A percentile compares a stretch with the other conserved stretches of the same genome.
phyloP scores from a whole-genome alignment of 768 basidiomycete genomes.

The Auricularia sp. region DNA sequence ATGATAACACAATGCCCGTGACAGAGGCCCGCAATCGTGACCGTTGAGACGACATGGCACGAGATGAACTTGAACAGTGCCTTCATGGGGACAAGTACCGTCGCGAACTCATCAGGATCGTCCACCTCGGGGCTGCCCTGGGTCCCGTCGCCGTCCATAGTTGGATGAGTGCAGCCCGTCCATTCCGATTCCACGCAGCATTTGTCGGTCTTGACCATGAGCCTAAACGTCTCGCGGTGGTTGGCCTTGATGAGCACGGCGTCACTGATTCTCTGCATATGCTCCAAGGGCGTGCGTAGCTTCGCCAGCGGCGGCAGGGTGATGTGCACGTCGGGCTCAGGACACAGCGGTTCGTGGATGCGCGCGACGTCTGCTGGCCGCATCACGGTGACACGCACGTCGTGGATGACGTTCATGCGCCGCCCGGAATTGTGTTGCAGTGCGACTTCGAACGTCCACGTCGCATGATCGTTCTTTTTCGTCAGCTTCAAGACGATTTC shows the following conservation, averaged over 20 bases:
- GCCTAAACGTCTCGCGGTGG: slow-evolving; percentile 16
- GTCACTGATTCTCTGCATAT: slow-evolving; percentile 59
- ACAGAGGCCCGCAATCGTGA: slow-evolving; percentile 80
- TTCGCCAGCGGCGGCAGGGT: background rate
- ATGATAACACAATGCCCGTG: slow-evolving; percentile 75
- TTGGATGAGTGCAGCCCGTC: slow-evolving; percentile 60
- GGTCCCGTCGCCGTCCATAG: slow-evolving; percentile 24
- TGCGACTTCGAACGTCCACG: slow-evolving; percentile 66
- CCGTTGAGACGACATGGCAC: slow-evolving; percentile 68
- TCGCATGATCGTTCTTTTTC: slow-evolving; percentile 73
- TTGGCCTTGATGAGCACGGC: slow-evolving; percentile 61
- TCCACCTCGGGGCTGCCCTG: slow-evolving; percentile 13
- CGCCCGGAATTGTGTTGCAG: slow-evolving; percentile 48
- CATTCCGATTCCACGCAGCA: slow-evolving; percentile 76
- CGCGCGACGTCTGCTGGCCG: slow-evolving; percentile 60
- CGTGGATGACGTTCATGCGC: slow-evolving; percentile 58
- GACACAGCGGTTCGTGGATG: slow-evolving; percentile 73
- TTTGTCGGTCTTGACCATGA: slow-evolving; percentile 48
- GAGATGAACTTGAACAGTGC: slow-evolving; percentile 76
- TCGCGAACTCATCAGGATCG: slow-evolving; percentile 45
- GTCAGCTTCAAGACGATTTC: slow-evolving; percentile 76
- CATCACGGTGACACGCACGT: slow-evolving; percentile 75
- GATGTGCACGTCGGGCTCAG: slow-evolving; percentile 60
- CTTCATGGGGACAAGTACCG: slow-evolving; percentile 57
- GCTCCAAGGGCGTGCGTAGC: slow-evolving; percentile 69